Percentiles rank a stretch among this genome's conserved stretches.
These are phyloP conservation scores for Talaromyces liani DNA, from an alignment of 495 filamentous ascomycete species.

Conservation along the genomic window DNA sequence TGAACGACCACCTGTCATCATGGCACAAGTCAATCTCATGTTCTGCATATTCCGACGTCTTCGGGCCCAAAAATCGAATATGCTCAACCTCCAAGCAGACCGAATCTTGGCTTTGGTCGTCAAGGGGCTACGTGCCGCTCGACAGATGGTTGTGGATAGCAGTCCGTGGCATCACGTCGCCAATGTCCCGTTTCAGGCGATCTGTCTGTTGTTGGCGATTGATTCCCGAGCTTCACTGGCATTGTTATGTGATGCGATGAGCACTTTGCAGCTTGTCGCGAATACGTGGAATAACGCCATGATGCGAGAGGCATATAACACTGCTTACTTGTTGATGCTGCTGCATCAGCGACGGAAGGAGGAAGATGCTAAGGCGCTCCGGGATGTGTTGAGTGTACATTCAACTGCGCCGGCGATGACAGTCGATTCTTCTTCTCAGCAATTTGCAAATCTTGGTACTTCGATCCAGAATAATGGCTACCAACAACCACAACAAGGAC, in stretches of 20 bases:
- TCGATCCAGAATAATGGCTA: conserved; percentile 11
- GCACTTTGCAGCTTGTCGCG: conserved; percentile 33
- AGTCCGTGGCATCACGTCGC: conserved; percentile 47
- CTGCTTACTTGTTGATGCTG: conserved; percentile 32
- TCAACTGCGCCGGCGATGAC: conserved; percentile 6
- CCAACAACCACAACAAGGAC: conserved; percentile 6
- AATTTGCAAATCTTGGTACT: too few species aligned
- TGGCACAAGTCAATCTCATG: conserved; percentile 55
- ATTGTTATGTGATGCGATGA: conserved; percentile 38
- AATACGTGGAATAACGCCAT: conserved; percentile 33
- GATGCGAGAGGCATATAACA: conserved; percentile 40
- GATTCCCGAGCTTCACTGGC: conserved; percentile 35
- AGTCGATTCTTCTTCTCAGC: background rate
- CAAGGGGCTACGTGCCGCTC: conserved; percentile 24
- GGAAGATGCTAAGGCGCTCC: conserved; percentile 30
- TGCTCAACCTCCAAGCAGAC: conserved; percentile 61
- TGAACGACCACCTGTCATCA: conserved; percentile 27
- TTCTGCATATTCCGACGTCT: conserved; percentile 71
- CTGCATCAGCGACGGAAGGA: conserved; percentile 31
- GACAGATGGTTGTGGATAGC: conserved; percentile 21
- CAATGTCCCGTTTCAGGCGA: conserved; percentile 45
- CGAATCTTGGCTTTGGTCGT: conserved; percentile 19
- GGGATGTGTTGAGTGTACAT: conserved; percentile 18
- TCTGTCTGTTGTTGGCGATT: conserved; percentile 43
- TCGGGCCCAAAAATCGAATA: conserved; percentile 52